Percentiles rank a stretch among this genome's conserved stretches.
Evolutionary conservation across 1,284 basidiomycete genomes (phyloP).

Genomic region (Limonomyces culmigenus): DNA sequence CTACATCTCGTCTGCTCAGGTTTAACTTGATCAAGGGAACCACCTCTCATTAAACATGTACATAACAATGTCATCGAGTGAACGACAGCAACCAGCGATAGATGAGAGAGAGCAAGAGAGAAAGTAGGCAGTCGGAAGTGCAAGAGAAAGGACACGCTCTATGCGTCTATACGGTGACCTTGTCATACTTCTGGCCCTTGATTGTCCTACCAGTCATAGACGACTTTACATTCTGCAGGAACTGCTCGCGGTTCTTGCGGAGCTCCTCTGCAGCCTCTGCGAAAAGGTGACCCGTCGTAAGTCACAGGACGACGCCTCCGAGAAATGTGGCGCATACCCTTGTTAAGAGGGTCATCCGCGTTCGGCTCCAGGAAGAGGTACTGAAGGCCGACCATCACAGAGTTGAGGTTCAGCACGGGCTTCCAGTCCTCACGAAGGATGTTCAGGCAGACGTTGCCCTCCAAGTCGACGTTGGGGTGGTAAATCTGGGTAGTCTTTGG

Average conservation of each 20-base stretch:
- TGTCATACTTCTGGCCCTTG: slow-evolving; percentile 64
- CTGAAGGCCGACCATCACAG: slow-evolving; percentile 94
- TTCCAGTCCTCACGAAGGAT: slow-evolving; percentile 99
- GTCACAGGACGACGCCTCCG: background rate
- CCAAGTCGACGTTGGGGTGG: slow-evolving; percentile 95
- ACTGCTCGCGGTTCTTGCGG: slow-evolving; percentile 67
- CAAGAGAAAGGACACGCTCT: background rate
- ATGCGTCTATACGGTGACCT: slow-evolving; percentile 30
- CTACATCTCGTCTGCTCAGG: slow-evolving; percentile 74
- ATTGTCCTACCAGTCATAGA: slow-evolving; percentile 71
- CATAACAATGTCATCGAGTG: too few species aligned
- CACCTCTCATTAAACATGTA: too few species aligned
- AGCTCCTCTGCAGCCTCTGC: slow-evolving; percentile 92
- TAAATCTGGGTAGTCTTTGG: slow-evolving; percentile 56
- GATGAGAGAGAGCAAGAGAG: too few species aligned
- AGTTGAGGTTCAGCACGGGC: slow-evolving; percentile 92
- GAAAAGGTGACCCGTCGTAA: background rate
- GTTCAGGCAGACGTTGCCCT: slow-evolving; percentile 94
- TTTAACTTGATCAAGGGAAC: too few species aligned
- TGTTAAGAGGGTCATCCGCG: slow-evolving; percentile 96
- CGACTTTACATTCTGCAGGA: slow-evolving; percentile 65
- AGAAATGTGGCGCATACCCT: slow-evolving; percentile 41
- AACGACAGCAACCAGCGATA: too few species aligned
- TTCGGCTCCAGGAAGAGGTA: slow-evolving; percentile 98
- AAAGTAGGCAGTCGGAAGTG: background rate